These are phyloP conservation scores for Starmerella sp. DNA, from an alignment of 805 yeast species.

Conservation along the genomic window DNA sequence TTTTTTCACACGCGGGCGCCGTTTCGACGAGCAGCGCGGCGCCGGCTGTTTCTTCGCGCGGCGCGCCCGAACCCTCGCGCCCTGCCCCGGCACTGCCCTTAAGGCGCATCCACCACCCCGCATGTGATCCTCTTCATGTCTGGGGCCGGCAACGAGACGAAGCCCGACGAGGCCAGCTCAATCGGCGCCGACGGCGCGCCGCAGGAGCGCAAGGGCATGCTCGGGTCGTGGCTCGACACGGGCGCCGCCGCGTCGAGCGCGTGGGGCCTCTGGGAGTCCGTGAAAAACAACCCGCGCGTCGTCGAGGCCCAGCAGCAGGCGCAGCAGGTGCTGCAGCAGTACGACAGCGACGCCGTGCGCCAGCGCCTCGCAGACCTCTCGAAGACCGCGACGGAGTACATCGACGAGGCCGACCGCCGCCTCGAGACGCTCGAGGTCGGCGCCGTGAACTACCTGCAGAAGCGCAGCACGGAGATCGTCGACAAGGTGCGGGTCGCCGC, in stretches of 20 bases:
- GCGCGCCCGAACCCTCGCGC: too few relatives aligned
- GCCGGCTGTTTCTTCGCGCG: too few relatives aligned
- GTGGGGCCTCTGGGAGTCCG: conserved; percentile 16
- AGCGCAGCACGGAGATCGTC: conserved; percentile 39
- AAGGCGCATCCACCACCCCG: neutral
- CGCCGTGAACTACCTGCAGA: conserved; percentile 50
- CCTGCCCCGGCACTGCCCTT: too few relatives aligned
- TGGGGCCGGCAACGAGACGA: conserved; percentile 1
- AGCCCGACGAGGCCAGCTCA: neutral
- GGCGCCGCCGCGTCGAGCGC: conserved; percentile 9
- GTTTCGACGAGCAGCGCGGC: too few relatives aligned
- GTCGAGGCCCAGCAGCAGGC: conserved; percentile 6
- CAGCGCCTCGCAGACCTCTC: conserved; percentile 28
- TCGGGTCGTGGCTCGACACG: conserved; percentile 3
- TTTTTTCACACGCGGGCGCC: too few relatives aligned
- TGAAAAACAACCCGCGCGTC: conserved; percentile 9
- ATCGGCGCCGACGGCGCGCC: neutral
- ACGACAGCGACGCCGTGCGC: conserved; percentile 19
- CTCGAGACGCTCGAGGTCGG: conserved; percentile 61
- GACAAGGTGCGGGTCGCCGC: conserved; percentile 36
- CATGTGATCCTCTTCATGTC: conserved; percentile 1
- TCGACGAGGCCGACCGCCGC: conserved; percentile 63
- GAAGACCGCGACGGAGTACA: conserved; percentile 45
- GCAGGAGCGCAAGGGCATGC: neutral
- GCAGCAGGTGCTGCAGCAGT: conserved; percentile 7